Evolutionary conservation across 2,329 filamentous ascomycete species (phyloP), one percentile per base, ranked within the genome.

Genomic region (Fonsecaea pugnacius): DNA sequence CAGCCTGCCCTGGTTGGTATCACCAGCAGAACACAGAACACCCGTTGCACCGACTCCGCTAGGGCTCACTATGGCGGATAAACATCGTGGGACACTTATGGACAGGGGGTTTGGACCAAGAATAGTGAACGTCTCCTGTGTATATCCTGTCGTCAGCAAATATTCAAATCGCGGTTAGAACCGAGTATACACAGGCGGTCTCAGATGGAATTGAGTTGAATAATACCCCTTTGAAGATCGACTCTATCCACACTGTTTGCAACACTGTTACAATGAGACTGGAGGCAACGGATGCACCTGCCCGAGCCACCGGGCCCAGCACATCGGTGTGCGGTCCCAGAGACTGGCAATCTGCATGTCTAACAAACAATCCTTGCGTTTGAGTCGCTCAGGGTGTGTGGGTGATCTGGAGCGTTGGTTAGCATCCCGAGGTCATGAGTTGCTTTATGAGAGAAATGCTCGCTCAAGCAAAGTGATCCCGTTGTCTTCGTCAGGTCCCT

Each of bases 261-360:
- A 59, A 54, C 27, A 64, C 61, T 36, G 50, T 64, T 60, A 55
- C 64, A 59, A 63, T 63, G 61, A 40, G 40, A 24, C 43, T 48
- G 43, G 43, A 48, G 52, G 60, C 52, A 55, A 57, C 62, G 59
- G 63, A 66, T 62, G 66, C 66, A 68, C 58, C 60, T 68, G 63
- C 63, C 66, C 66, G 66, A 58, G 50, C 58, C 60, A 24, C 60
- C 51, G 52, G 63, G 46, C 50, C 66, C 66, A 64, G 48, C 63
- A 32, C 55, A 50, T 62, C 66, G 66, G 66, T 64, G 63, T 62
- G 61, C 63, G 16, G 58, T 63, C 55, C 58, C 54, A 54, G 58
- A 33, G 35, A 50, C 58, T 40, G 46, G 58, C 54, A 60, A 38
- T 40, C 40, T 38, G 43, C 32, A 36, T 58, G 57, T 57, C 40